Conservation (phyloP, 2,329 filamentous ascomycete species). For the Penicillium psychrosexuale region DNA sequence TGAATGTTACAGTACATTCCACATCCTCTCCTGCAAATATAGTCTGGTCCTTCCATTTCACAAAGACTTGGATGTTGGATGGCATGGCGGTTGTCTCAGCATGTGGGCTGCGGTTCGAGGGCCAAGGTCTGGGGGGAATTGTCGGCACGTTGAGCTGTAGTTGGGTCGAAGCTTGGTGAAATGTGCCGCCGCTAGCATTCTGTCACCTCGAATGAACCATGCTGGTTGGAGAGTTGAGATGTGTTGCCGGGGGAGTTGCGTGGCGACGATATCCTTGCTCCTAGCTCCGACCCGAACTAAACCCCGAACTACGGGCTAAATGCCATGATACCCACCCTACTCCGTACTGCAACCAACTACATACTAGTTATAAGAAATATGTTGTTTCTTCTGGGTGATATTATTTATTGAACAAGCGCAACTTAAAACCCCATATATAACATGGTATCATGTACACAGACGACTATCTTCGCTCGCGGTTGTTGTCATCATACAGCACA, state of each 20-base stretch:
- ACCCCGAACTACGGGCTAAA: constrained; percentile 3
- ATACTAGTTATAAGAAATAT: not conserved
- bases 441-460: not conserved
- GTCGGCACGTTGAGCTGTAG: constrained; percentile 5
- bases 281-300: constrained; percentile 7
- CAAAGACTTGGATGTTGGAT: constrained; percentile 88
- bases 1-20: constrained; percentile 94
- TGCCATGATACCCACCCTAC: constrained; percentile 2
- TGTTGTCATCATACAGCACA: constrained; percentile 25
- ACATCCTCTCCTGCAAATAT: constrained; percentile 96
- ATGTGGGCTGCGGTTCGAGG: constrained; percentile 25
- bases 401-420: constrained; percentile 2
- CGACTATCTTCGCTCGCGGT: constrained; percentile 7
- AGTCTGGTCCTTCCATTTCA: constrained; percentile 89
- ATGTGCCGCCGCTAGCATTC: constrained; percentile 27
- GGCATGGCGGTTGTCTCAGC: constrained; percentile 43
- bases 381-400: not conserved
- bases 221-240: constrained; percentile 9
- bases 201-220: constrained; percentile 27
- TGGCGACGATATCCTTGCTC: constrained; percentile 11
- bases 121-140: constrained; percentile 8
- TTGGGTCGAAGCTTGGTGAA: constrained; percentile 9
- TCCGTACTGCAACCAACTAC: not conserved
- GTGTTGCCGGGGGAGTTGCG: constrained; percentile 16
- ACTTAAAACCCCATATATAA: not conserved